Evolutionary conservation across 1,139 yeast species (phyloP), one percentile per base, ranked within the genome.

Genomic region (Fermentozyma sake): DNA sequence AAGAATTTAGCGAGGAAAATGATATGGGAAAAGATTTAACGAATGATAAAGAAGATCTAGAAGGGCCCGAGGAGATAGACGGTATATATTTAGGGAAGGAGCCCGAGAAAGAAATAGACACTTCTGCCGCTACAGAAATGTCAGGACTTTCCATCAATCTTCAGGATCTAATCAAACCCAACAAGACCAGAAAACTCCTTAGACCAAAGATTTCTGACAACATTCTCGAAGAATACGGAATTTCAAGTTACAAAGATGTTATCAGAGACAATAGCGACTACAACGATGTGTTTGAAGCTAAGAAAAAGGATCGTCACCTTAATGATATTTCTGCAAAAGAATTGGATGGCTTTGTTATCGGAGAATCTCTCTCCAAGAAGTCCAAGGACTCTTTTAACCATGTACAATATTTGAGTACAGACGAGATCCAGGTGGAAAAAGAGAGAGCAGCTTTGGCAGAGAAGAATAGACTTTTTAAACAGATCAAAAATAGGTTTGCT

Each of bases 171-270:
- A 30, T 38, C 23, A 42, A 38, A 19, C 43, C 47, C 16, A 43
- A 48, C 16, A 49, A 49, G 26, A 58, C 41, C 23, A 39, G 69
- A 11, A 61, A 58, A 32, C 32, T 61, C 19, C 55, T 65, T 15
- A 48, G 42, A 8, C 46, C 52, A 18, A 58, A 55, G 27, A 37
- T 57, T 26, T 41, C 58, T 3, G 65, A 58, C 14, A 57, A 61
- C 32, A 48, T 66, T 23, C 42, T 63, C 12, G 61, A 54, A 28
- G 72, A 67, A 30, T 67, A 67, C 37, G 72, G 72, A 0, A 34
- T 67, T 10, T 51, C 45, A 2, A 48, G 51, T 28, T 61, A 62
- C 33, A 28, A 39, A 6, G 52, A 59, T 4, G 52, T 62, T 1
- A 46, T 53, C 1, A 49, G 38, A 10, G 24, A 42, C 7, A 39